Conservation (phyloP, 176 grass and related monocot species). For the Carex cristatella region DNA sequence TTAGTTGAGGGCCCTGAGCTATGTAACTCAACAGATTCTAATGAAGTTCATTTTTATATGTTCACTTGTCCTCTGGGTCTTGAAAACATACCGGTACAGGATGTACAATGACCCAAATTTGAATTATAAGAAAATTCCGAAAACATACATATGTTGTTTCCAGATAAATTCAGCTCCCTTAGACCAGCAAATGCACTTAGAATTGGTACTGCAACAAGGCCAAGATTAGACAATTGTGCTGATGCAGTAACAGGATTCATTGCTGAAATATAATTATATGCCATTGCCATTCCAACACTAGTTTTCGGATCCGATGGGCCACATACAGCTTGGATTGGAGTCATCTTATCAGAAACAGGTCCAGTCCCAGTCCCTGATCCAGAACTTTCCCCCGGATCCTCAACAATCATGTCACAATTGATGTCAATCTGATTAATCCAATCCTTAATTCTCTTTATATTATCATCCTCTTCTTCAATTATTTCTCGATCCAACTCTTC, state of each 20-base stretch:
- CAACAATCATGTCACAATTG: slow-evolving; percentile 23
- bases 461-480: slow-evolving; percentile 35
- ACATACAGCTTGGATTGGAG: slow-evolving; percentile 19
- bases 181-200: slow-evolving; percentile 63
- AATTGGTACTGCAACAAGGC: slow-evolving; percentile 65
- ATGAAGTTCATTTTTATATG: neutral
- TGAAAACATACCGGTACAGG: neutral
- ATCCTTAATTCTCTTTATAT: slow-evolving; percentile 68
- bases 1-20: neutral
- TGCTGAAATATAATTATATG: slow-evolving; percentile 86
- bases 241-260: slow-evolving; percentile 65
- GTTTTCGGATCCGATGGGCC: slow-evolving; percentile 28
- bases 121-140: slow-evolving; percentile 17
- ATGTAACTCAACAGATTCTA: slow-evolving; percentile 1
- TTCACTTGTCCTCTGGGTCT: neutral
- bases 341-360: slow-evolving; percentile 1
- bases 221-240: slow-evolving; percentile 60
- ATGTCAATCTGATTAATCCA: slow-evolving; percentile 83
- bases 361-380: slow-evolving; percentile 19
- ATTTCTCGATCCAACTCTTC: slow-evolving; percentile 31
- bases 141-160: slow-evolving; percentile 69
- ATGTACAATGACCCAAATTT: neutral
- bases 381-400: slow-evolving; percentile 55
- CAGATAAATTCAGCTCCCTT: slow-evolving; percentile 65
- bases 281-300: slow-evolving; percentile 75